Conservation (phyloP, 306 rosid species). For the Cicer chorassanicum region DNA sequence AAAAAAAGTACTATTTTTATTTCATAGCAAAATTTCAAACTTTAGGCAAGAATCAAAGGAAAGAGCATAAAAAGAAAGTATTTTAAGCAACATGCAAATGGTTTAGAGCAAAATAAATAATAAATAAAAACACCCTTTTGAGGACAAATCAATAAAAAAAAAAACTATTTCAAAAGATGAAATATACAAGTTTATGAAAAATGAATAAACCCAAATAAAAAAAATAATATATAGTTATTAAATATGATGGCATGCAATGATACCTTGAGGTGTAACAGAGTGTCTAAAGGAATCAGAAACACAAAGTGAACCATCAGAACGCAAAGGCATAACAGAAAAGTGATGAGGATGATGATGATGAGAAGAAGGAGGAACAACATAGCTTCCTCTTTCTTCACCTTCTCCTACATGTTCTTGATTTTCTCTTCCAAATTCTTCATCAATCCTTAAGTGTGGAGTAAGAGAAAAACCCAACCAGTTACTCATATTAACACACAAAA, state of each 20-base stretch:
- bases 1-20: conserved; percentile 14
- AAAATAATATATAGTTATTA: too few species aligned
- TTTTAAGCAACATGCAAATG: conserved; percentile 49
- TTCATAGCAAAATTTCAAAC: conserved; percentile 24
- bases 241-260: conserved; percentile 42
- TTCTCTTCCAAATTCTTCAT: conserved; percentile 68
- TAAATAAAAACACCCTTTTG: neutral
- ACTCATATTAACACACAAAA: conserved; percentile 57
- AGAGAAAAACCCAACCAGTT: conserved; percentile 95
- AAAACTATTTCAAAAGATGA: neutral
- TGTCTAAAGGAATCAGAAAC: conserved; percentile 63
- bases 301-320: conserved; percentile 93
- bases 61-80: conserved; percentile 15
- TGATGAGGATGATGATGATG: conserved; percentile 46
- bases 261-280: conserved; percentile 65
- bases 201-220: too few species aligned
- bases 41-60: conserved; percentile 14
- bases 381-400: conserved; percentile 27
- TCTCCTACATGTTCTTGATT: conserved; percentile 52
- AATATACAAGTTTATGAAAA: too few species aligned
- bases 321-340: conserved; percentile 79
- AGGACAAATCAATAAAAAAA: neutral
- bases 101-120: neutral
- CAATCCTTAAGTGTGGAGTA: conserved; percentile 88
- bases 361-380: conserved; percentile 7